Base-by-base conservation (phyloP, 176 grass and related monocot species). In the Triticum urartu region DNA sequence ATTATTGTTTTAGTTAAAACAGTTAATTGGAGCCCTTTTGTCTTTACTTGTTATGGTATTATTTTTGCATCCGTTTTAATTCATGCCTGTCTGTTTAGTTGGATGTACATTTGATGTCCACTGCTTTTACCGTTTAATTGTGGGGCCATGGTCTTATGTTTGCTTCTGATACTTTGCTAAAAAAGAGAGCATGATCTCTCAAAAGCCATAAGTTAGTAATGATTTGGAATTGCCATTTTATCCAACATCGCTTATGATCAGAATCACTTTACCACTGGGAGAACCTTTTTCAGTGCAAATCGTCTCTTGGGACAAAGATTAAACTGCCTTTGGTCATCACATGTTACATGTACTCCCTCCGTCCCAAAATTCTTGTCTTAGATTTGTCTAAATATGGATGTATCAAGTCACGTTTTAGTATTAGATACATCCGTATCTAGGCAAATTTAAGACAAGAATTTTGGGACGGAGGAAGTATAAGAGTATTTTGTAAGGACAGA, bases 281-380 rank as follows among this genome's bases (percentile, higher is more conserved):
- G 75, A 22, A 33, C 5, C 43, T 26, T 32, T 72, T 78, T 5
- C 40, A 25, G 25, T 3, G 5, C 8, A 56, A 36, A 83, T 72
- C 33, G n/a, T 48, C 30, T 50, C 15, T 78, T 64, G n/a, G 39
- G 7, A 40, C 17, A 59, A 43, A 72, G 39, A 87, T 25, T 35
- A 11, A 47, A 62, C 24, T 39, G 70, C 17, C 62, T 81, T 68
- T 90, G 79, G n/a, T 63, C 58, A 80, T 84, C 65, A 87, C 56
- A 80, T 84, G 21, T 48, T 74, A 87, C 65, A 80, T 87, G 21
- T 38, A 61, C 28, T 30, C 28, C 28, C 28, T 30, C 28, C 28
- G 28, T 30, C 28, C 28, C 28, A 30, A 30, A 30, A 30, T 30
- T 30, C 28, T 30, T 30, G 28, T 30, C 28, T 30, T 30, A 30